phyloP scores from a whole-genome alignment of 805 yeast species.

The Wickerhamiella cacticola region DNA sequence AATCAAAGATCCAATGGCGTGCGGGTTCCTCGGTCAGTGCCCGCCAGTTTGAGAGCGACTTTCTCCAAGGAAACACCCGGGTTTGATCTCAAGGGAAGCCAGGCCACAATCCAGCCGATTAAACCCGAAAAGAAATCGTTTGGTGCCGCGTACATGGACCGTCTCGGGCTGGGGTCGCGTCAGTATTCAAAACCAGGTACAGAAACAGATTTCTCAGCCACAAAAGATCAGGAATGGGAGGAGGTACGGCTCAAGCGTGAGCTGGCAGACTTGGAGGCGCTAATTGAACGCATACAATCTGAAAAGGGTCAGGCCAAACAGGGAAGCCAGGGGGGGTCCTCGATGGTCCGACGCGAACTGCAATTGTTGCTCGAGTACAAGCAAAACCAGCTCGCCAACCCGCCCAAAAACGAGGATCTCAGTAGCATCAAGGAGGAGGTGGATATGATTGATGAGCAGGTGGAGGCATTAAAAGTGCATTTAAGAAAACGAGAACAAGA shows the following conservation, averaged over 20 bases:
- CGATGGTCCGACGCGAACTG: constrained; percentile 47
- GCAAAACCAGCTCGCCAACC: constrained; percentile 40
- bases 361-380: constrained; percentile 75
- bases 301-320: constrained; percentile 16
- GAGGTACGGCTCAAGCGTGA: constrained; percentile 73
- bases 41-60: constrained; percentile 80
- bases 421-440: constrained; percentile 38
- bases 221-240: constrained; percentile 84
- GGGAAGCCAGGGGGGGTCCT: constrained; percentile 23
- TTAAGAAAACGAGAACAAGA: constrained; percentile 50
- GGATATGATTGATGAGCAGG: constrained; percentile 66
- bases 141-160: constrained; percentile 27
- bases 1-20: constrained; percentile 80
- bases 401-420: constrained; percentile 19
- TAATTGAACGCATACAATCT: constrained; percentile 44
- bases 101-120: constrained; percentile 32
- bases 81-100: constrained; percentile 39
- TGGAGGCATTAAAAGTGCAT: constrained; percentile 57
- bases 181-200: constrained; percentile 35
- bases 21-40: constrained; percentile 87
- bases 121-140: constrained; percentile 20
- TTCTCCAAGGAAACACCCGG: constrained; percentile 76
- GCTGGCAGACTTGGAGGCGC: constrained; percentile 58
- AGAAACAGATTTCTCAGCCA: constrained; percentile 40
- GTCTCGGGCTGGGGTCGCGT: constrained; percentile 33